A percentile compares a stretch with the other conserved stretches of the same genome.
Evolutionary conservation across 495 filamentous ascomycete genomes (phyloP).

Genomic region (Aspergillus hancockii): DNA sequence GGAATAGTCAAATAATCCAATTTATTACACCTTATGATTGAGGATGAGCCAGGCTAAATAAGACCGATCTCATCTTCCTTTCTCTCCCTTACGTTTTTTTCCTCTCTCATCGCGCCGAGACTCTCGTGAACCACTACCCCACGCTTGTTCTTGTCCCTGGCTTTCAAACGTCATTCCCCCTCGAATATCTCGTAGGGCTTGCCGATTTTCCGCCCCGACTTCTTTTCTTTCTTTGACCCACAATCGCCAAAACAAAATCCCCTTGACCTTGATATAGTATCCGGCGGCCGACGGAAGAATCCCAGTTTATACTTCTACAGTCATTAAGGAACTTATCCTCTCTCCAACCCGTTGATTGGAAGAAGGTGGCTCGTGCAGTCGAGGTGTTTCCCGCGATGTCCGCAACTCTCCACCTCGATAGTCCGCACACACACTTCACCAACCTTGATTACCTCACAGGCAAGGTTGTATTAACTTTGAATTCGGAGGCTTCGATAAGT

Average conservation of each 20-base stretch:
- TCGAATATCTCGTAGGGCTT: slow-evolving; percentile 15
- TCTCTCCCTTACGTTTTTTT: neutral
- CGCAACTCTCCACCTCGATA: slow-evolving; percentile 75
- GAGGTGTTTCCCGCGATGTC: slow-evolving; percentile 58
- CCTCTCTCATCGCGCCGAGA: neutral
- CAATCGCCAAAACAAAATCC: neutral
- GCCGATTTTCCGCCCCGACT: neutral
- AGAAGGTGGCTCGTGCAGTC: neutral
- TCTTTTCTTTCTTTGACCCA: neutral
- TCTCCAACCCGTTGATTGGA: neutral
- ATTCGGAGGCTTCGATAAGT: slow-evolving; percentile 65
- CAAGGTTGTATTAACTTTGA: slow-evolving; percentile 64
- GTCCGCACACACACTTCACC: slow-evolving; percentile 74
- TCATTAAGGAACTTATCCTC: neutral
- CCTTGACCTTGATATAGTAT: neutral
- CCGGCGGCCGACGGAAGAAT: neutral
- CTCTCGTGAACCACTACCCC: neutral
- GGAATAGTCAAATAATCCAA: neutral
- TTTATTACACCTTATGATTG: neutral
- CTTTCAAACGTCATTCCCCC: slow-evolving; percentile 25
- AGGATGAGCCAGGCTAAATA: neutral
- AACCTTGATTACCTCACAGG: slow-evolving; percentile 83
- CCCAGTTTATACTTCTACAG: neutral
- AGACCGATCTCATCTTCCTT: neutral
- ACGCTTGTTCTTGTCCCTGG: slow-evolving; percentile 9